These are phyloP conservation scores for Dimocarpus longan DNA, from an alignment of 345 rosid genomes.

Conservation along the genomic window DNA sequence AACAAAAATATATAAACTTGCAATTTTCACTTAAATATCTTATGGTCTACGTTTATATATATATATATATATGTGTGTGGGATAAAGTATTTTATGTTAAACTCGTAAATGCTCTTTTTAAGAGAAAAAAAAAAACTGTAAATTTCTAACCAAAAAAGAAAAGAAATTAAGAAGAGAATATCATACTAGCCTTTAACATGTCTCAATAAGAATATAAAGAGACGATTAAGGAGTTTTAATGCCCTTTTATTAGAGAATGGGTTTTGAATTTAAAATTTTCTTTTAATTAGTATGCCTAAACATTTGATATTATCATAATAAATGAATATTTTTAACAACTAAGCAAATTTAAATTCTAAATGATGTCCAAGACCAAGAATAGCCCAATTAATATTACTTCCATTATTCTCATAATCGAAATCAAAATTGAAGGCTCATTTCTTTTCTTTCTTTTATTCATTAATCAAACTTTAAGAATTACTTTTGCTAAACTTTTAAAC, in stretches of 20 bases:
- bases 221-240: neutral
- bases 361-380: neutral
- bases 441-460: neutral
- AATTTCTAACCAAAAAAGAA: too few relatives aligned
- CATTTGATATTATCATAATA: too few relatives aligned
- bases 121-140: too few relatives aligned
- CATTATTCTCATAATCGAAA: neutral
- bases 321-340: too few relatives aligned
- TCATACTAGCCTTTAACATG: neutral
- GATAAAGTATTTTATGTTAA: too few relatives aligned
- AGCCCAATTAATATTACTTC: neutral
- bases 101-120: too few relatives aligned
- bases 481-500: neutral
- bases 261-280: neutral
- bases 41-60: too few relatives aligned
- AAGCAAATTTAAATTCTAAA: neutral
- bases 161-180: too few relatives aligned
- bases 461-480: neutral
- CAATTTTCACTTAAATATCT: too few relatives aligned
- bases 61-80: too few relatives aligned
- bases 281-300: too few relatives aligned
- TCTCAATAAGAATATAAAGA: neutral
- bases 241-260: neutral
- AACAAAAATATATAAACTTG: too few relatives aligned
- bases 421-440: neutral